Conservation (phyloP, 192 early-diverging fungal species). For the Funneliformis mosseae region DNA sequence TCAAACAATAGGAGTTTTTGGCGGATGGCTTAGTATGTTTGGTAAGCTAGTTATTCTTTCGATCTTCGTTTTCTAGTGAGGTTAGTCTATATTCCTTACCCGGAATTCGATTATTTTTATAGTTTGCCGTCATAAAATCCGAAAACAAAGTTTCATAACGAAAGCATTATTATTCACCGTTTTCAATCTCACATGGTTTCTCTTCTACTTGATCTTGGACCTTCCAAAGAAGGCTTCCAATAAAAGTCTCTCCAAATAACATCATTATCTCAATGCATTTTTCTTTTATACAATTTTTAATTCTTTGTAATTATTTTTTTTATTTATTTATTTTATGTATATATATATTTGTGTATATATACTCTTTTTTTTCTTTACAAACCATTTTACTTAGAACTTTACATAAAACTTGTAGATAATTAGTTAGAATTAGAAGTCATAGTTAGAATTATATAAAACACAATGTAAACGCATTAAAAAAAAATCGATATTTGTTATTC, state of each 20-base stretch:
- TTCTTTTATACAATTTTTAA: background rate
- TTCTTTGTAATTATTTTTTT: background rate
- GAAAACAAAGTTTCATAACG: constrained; percentile 20
- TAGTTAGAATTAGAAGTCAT: too few species aligned
- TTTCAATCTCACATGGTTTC: constrained; percentile 29
- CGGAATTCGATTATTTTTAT: background rate
- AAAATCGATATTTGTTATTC: too few species aligned
- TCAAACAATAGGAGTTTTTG: constrained; percentile 16
- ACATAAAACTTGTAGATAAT: too few species aligned
- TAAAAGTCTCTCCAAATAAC: background rate
- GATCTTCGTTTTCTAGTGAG: background rate
- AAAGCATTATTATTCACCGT: constrained; percentile 22
- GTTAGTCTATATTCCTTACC: background rate
- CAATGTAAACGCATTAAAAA: too few species aligned
- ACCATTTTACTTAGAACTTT: too few species aligned
- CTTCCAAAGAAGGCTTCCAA: background rate
- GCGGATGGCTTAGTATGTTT: constrained; percentile 29
- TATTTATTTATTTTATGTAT: too few species aligned
- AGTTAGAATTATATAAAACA: too few species aligned
- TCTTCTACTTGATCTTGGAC: constrained; percentile 20
- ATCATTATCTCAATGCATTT: too few species aligned
- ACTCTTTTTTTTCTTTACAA: too few species aligned
- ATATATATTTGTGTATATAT: too few species aligned
- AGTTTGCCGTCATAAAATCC: constrained; percentile 29
- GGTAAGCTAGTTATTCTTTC: background rate